Evolutionary conservation across 2,329 filamentous ascomycete species (phyloP).

Genomic region (Paecilomyces sp.): DNA sequence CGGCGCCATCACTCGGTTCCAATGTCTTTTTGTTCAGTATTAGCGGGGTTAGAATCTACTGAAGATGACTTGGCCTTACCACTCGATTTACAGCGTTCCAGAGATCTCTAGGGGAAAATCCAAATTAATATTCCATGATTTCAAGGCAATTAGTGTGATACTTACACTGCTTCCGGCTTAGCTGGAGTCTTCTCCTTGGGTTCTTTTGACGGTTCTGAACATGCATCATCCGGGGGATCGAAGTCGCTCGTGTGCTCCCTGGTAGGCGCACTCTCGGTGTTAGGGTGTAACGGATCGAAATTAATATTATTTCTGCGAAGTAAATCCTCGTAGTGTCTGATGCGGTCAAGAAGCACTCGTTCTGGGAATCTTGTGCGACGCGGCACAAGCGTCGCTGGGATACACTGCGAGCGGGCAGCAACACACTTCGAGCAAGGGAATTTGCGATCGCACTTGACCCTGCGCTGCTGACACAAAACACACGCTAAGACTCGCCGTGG

Average conservation of each 20-base stretch:
- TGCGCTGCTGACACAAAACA: conserved; percentile 67
- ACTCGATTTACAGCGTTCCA: no score
- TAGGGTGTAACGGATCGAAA: conserved; percentile 57
- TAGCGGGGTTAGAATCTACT: no score
- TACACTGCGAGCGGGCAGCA: conserved; percentile 55
- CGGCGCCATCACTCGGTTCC: conserved; percentile 3
- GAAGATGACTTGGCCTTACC: no score
- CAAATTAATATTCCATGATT: no score
- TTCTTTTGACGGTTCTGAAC: conserved; percentile 9
- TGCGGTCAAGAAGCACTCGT: conserved; percentile 61
- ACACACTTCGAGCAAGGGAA: conserved; percentile 65
- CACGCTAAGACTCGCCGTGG: conserved; percentile 40
- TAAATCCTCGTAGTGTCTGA: conserved; percentile 61
- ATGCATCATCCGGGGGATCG: conserved; percentile 17
- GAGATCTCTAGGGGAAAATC: no score
- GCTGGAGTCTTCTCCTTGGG: not conserved
- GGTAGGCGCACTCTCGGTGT: conserved; percentile 10
- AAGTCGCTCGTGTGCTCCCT: conserved; percentile 4
- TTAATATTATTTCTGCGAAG: conserved; percentile 58
- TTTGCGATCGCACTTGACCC: conserved; percentile 66
- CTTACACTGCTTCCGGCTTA: not conserved
- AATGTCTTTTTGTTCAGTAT: no score
- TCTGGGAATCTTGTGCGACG: conserved; percentile 60
- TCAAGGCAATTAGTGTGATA: no score
- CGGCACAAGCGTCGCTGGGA: conserved; percentile 40